Evolutionary conservation across 257 asterid genomes (phyloP).

Genomic region (Ophiorrhiza pumila): DNA sequence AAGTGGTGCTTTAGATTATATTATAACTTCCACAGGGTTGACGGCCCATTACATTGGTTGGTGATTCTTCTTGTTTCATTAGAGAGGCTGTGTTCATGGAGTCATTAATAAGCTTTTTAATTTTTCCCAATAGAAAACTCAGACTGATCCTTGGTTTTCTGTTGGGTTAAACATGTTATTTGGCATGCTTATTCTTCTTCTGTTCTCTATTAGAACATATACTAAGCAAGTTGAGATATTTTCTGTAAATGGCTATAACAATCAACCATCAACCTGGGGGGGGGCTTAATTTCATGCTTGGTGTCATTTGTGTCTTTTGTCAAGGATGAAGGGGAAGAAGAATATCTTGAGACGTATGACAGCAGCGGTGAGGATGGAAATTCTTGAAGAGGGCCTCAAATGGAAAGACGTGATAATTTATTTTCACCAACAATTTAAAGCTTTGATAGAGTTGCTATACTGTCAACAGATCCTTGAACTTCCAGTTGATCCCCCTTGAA

Average conservation of each 20-base stretch:
- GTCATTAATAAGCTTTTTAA: background rate
- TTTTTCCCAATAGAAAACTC: background rate
- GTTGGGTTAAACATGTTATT: background rate
- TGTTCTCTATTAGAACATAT: background rate
- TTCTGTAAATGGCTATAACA: background rate
- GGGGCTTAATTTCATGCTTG: background rate
- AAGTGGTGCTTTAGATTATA: background rate
- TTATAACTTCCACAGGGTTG: background rate
- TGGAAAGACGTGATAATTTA: background rate
- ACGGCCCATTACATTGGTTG: background rate
- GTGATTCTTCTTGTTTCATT: too few relatives aligned
- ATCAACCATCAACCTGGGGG: background rate
- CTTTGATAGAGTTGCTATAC: background rate
- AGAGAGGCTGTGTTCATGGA: background rate
- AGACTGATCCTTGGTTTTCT: background rate
- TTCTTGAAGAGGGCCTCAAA: background rate
- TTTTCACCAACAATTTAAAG: background rate
- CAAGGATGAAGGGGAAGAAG: slow-evolving; percentile 21
- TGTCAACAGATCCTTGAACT: too few relatives aligned
- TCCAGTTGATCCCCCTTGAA: background rate
- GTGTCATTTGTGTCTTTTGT: background rate
- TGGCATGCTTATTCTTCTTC: background rate
- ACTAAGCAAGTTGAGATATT: background rate
- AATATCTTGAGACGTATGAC: slow-evolving; percentile 1
- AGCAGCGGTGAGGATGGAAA: slow-evolving; percentile 1